Conservation (phyloP, 441 rosid genomes). For the Populus trichocarpa region DNA sequence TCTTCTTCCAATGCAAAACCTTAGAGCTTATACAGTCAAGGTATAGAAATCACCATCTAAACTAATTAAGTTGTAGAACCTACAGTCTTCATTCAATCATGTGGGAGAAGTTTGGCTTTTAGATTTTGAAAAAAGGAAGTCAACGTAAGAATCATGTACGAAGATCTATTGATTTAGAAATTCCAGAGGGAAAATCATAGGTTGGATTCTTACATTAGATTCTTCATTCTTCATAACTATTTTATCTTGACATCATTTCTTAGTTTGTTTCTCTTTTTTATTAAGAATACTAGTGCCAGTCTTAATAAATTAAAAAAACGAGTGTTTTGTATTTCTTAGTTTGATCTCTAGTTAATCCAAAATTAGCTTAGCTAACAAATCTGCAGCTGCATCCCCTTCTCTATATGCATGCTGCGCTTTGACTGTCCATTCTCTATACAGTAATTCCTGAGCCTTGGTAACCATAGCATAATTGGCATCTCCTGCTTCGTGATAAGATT, state of each 20-base stretch:
- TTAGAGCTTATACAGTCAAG: neutral
- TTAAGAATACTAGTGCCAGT: neutral
- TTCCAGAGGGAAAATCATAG: neutral
- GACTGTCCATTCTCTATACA: too few species aligned
- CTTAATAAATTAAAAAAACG: neutral
- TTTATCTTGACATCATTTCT: neutral
- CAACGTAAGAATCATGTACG: neutral
- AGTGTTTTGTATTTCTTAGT: too few species aligned
- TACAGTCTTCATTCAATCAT: neutral
- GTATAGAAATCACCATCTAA: neutral
- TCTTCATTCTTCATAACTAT: neutral
- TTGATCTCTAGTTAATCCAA: too few species aligned
- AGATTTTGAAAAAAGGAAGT: neutral
- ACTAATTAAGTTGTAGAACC: neutral
- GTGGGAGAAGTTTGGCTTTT: neutral
- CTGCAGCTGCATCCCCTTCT: too few species aligned
- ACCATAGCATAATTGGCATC: too few species aligned
- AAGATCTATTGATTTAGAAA: neutral
- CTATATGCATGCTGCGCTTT: too few species aligned
- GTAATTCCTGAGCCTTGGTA: too few species aligned
- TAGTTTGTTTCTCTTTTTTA: neutral
- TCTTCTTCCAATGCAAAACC: neutral
- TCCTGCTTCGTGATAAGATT: too few species aligned
- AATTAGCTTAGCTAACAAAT: too few species aligned
- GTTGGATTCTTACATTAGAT: neutral